Evolutionary conservation across 805 yeast species (phyloP), one percentile per base, ranked within the genome.

Genomic region (Limtongia smithiae): DNA sequence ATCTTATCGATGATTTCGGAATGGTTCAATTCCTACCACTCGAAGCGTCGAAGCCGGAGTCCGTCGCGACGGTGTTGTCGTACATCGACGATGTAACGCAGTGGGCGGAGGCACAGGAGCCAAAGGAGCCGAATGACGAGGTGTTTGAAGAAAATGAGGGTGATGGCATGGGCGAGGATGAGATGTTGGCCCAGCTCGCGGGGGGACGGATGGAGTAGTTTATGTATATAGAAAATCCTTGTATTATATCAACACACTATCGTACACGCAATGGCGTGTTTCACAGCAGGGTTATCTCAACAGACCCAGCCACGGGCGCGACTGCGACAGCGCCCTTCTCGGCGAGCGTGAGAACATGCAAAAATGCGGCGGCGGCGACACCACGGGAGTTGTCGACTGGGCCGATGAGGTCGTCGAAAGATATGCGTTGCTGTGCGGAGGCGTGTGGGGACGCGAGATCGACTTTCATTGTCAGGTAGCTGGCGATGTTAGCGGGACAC

Each of bases 11-110:
- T 64, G 99, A 93, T 62, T 93, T 93, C 66, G 98, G 98, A 5
- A 93, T 93, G 99, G 97, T 93, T 2, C 97, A 93, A 65, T 93
- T 89, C 63, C 70, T 93, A 57, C 97, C 98, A 0, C 73, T 93
- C 55, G 94, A 89, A 63, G 80, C 87, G 8, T 83, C 81, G 39
- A 77, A 79, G 51, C 81, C 88, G 41, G 87, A 82, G 37, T 78
- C 88, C 41, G 83, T 93, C 20, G 79, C 83, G 11, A 82, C 89
- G 0, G 91, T 93, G 46, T 73, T 93, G 58, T 84, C 95, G 63
- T 89, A 89, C 65, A 85, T 93, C 20, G 99, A 93, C 64, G 98
- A 93, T 65, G 84, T 91, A 25, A 93, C 99, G 0, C 99, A 93
- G 65, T 93, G 98, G 98, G 82, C 87, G 20, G 99, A 93, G 65